Conservation (phyloP, 108 stramenopile species). For the Epithemia pelagica region DNA sequence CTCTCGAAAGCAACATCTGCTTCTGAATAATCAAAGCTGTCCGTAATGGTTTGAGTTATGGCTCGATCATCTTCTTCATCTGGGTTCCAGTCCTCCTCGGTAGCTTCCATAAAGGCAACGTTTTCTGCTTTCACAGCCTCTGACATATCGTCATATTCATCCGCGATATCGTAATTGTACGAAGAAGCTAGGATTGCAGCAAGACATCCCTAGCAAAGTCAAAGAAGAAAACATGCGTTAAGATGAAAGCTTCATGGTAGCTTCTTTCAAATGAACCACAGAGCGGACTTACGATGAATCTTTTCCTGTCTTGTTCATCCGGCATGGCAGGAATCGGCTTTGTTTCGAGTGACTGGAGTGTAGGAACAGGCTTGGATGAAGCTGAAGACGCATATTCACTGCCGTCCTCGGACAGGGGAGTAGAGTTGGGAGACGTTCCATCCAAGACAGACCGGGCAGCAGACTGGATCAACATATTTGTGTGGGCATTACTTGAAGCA, state of each 20-base stretch:
- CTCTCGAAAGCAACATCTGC: conserved; percentile 1
- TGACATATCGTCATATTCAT: conserved; percentile 10
- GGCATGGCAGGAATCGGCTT: conserved; percentile 35
- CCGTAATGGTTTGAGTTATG: neutral
- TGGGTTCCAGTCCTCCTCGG: conserved; percentile 20
- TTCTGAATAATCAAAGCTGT: conserved; percentile 10
- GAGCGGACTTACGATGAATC: conserved; percentile 34
- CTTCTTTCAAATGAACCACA: no score
- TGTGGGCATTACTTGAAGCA: neutral
- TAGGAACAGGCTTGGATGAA: neutral
- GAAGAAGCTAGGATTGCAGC: conserved; percentile 65
- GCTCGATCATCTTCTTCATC: conserved; percentile 8
- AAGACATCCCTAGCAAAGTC: conserved; percentile 44
- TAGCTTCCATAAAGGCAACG: conserved; percentile 24
- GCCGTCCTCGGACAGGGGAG: conserved; percentile 18
- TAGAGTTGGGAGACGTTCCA: conserved; percentile 26
- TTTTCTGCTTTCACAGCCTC: conserved; percentile 12
- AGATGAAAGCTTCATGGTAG: no score
- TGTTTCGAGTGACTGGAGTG: conserved; percentile 19
- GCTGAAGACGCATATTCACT: conserved; percentile 1
- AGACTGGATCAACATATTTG: conserved; percentile 37
- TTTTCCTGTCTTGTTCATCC: conserved; percentile 44
- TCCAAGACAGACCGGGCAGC: conserved; percentile 49
- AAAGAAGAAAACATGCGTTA: conserved; percentile 8
- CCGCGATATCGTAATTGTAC: conserved; percentile 48